A percentile compares a stretch with the other conserved stretches of the same genome.
Conservation (phyloP, 225 moss, liverwort and hornwort species). For the Neckera pumila region DNA sequence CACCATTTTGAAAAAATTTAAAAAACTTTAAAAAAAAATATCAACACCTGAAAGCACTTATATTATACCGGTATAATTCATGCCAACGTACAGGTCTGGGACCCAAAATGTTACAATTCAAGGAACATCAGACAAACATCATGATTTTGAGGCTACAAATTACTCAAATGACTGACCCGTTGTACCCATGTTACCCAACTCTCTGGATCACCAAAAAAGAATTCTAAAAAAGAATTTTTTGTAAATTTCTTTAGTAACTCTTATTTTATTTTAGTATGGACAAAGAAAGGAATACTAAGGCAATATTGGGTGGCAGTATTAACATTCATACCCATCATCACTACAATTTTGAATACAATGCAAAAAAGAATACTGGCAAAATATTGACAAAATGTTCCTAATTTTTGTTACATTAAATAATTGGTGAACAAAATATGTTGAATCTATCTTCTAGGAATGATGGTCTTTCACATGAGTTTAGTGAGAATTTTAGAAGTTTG, state of each 20-base stretch:
- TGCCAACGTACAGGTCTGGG: background rate
- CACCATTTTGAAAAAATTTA: too few species aligned
- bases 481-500: background rate
- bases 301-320: too few species aligned
- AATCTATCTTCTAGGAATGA: background rate
- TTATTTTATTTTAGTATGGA: background rate
- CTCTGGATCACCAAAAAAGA: background rate
- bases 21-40: too few species aligned
- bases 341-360: too few species aligned
- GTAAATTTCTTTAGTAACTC: background rate
- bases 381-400: background rate
- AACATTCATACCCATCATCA: too few species aligned
- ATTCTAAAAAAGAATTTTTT: background rate
- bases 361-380: background rate
- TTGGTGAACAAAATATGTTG: too few species aligned
- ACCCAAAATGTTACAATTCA: background rate
- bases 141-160: too few species aligned
- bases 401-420: background rate
- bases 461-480: background rate
- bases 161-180: too few species aligned
- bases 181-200: too few species aligned
- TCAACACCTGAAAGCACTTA: background rate
- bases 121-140: too few species aligned
- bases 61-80: too few species aligned
- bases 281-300: too few species aligned